These are phyloP conservation scores for Bassia scoparia DNA, from an alignment of 148 eudicot species.

Conservation along the genomic window DNA sequence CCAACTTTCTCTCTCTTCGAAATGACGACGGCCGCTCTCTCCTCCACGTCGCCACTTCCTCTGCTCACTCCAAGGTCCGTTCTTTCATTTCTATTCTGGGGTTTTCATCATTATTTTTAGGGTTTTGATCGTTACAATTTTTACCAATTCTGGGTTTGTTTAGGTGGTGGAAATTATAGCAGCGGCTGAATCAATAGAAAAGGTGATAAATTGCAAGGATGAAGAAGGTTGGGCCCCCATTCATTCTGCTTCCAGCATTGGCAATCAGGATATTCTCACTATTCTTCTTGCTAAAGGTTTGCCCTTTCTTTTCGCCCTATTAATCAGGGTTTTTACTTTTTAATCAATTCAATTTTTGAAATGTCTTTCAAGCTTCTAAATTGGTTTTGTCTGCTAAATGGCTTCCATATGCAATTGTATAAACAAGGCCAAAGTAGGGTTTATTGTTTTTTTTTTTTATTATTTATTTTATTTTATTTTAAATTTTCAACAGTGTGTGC, in stretches of 20 bases:
- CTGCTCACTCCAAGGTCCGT: conserved; percentile 45
- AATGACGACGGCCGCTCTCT: conserved; percentile 90
- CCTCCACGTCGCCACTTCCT: conserved; percentile 82
- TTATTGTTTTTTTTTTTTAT: neutral
- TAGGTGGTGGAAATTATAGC: conserved; percentile 78
- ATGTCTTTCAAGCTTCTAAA: neutral
- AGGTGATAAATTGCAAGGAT: conserved; percentile 61
- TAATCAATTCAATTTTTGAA: neutral
- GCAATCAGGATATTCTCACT: conserved; percentile 60
- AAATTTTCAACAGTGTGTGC: too few relatives aligned
- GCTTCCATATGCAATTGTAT: neutral
- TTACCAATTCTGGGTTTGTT: neutral
- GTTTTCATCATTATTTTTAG: neutral
- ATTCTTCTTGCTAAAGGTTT: conserved; percentile 58
- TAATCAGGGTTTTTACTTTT: too few relatives aligned
- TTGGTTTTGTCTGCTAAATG: neutral
- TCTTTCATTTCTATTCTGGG: neutral
- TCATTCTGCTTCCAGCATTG: conserved; percentile 91
- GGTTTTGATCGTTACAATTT: neutral
- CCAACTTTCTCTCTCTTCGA: conserved; percentile 52
- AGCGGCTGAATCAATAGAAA: conserved; percentile 50
- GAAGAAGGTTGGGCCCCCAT: conserved; percentile 99
- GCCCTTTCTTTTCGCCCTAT: too few relatives aligned
- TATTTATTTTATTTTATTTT: too few relatives aligned
- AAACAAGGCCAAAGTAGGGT: neutral